phyloP scores from a whole-genome alignment of 768 basidiomycete species.

The Tricholoma bakamatsutake region DNA sequence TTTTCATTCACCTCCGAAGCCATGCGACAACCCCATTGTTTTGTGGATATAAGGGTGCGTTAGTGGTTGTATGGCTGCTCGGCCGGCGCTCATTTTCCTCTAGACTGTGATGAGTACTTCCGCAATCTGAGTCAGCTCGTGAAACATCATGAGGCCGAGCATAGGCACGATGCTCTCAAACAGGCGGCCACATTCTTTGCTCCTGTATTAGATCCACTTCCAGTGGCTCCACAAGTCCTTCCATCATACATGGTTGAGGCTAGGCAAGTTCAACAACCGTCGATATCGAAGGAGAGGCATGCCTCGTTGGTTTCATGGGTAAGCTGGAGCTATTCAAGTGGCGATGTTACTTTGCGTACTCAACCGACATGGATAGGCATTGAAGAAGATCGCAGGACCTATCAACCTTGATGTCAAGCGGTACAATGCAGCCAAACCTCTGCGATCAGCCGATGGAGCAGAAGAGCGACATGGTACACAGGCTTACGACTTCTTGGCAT shows the following conservation, averaged over 20 bases:
- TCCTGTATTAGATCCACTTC: conserved; percentile 24
- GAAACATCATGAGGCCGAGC: conserved; percentile 41
- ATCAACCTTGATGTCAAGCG: conserved; percentile 29
- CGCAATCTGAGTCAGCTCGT: conserved; percentile 40
- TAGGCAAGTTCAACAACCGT: conserved; percentile 34
- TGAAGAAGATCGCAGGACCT: conserved; percentile 22
- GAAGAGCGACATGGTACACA: conserved; percentile 14
- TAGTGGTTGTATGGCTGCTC: not conserved
- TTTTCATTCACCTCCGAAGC: conserved; percentile 44
- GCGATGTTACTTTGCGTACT: not conserved
- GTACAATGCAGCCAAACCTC: conserved; percentile 37
- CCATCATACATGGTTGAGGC: conserved; percentile 49
- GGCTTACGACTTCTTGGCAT: conserved; percentile 49
- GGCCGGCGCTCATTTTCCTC: not conserved
- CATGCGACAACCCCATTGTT: conserved; percentile 41
- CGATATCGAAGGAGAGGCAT: conserved; percentile 49
- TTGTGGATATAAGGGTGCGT: conserved; percentile 50
- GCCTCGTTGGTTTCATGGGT: conserved; percentile 50
- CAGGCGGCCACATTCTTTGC: conserved; percentile 25
- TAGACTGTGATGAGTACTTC: conserved; percentile 52
- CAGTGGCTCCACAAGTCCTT: conserved; percentile 35
- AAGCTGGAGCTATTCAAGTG: conserved; percentile 14
- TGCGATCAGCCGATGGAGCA: conserved; percentile 18
- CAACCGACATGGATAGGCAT: conserved; percentile 14
- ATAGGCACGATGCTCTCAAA: conserved; percentile 30